A percentile compares a stretch with the other conserved stretches of the same genome.
Conservation (phyloP, 1,139 yeast genomes). For the Geotrichum fermentans region DNA sequence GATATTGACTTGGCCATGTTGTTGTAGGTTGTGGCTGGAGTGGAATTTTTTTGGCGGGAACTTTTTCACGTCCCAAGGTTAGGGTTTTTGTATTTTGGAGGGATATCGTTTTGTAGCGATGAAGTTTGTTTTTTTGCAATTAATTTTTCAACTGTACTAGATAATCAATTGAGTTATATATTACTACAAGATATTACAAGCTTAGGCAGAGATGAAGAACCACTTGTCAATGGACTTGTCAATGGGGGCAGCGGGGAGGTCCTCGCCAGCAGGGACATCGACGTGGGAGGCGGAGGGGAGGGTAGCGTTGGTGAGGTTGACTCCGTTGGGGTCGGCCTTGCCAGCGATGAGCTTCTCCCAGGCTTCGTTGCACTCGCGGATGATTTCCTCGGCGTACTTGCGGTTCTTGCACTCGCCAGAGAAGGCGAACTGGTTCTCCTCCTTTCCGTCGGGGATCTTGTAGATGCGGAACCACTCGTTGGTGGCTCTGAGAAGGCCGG, state of each 20-base stretch:
- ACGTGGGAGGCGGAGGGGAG: conserved; percentile 49
- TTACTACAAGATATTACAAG: neutral
- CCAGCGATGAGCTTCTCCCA: conserved; percentile 63
- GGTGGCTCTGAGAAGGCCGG: conserved; percentile 77
- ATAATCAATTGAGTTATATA: neutral
- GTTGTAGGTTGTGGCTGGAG: neutral
- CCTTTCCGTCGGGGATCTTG: conserved; percentile 88
- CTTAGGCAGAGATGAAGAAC: conserved; percentile 65
- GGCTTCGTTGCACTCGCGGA: conserved; percentile 64
- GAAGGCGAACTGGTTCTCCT: conserved; percentile 80
- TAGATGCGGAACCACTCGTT: conserved; percentile 89
- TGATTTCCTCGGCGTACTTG: conserved; percentile 65
- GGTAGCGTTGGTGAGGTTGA: conserved; percentile 66
- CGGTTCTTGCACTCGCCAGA: conserved; percentile 73
- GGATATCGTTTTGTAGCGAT: neutral
- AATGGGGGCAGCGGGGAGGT: conserved; percentile 81
- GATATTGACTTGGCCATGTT: conserved; percentile 11
- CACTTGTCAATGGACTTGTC: conserved; percentile 97
- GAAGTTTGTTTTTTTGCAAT: neutral
- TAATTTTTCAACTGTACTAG: neutral
- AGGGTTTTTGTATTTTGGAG: neutral
- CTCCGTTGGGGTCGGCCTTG: conserved; percentile 43
- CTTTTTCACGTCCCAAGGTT: neutral
- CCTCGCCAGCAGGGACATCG: conserved; percentile 61
- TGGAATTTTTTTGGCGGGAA: neutral